These are phyloP conservation scores for Choiromyces venosus DNA, from an alignment of 495 filamentous ascomycete species.

Conservation along the genomic window DNA sequence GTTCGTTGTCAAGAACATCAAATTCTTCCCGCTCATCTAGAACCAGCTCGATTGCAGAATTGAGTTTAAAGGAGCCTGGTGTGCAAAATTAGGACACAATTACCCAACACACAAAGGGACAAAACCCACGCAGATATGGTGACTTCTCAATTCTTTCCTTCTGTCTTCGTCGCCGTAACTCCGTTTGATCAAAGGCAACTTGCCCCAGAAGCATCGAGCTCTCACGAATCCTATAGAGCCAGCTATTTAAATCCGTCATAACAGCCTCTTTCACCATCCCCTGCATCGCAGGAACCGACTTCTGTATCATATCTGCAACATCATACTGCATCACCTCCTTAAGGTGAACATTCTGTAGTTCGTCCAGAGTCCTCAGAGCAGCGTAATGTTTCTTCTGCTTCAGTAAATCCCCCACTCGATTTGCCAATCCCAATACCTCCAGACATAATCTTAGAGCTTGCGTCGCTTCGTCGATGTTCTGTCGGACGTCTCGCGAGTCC, in stretches of 20 bases:
- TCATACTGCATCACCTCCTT: constrained; percentile 90
- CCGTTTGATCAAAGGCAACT: constrained; percentile 93
- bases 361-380: constrained; percentile 86
- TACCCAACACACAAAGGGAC: constrained; percentile 13
- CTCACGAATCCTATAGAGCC: constrained; percentile 93
- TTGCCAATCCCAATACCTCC: constrained; percentile 85
- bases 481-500: constrained; percentile 81
- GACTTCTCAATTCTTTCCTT: constrained; percentile 69
- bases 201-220: constrained; percentile 92
- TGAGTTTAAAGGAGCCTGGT: constrained; percentile 64
- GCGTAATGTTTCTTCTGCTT: constrained; percentile 91
- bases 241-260: constrained; percentile 94
- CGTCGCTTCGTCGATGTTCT: constrained; percentile 92
- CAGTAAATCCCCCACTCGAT: constrained; percentile 87
- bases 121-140: constrained; percentile 57
- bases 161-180: constrained; percentile 75
- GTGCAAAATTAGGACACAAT: not conserved
- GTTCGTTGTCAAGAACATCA: constrained; percentile 88
- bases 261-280: constrained; percentile 90
- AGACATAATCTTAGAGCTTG: constrained; percentile 83
- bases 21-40: constrained; percentile 94
- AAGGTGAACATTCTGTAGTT: constrained; percentile 92
- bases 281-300: constrained; percentile 86
- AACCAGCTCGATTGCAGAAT: constrained; percentile 91
- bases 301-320: constrained; percentile 91